phyloP scores from a whole-genome alignment of 805 yeast species.

The Kluyveromyces lactis region DNA sequence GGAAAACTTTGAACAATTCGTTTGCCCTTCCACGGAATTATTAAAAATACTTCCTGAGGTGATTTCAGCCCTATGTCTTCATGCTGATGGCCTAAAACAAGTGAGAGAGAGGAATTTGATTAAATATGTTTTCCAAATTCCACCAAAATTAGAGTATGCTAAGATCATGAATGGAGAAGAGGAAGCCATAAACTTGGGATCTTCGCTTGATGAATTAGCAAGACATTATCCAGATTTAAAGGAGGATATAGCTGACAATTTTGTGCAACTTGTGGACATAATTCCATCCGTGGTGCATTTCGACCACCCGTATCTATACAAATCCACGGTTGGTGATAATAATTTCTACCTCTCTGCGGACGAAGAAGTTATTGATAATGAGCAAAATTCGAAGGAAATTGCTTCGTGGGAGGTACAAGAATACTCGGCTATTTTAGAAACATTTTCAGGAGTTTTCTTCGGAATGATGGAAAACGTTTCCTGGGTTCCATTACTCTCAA shows the following conservation, averaged over 20 bases:
- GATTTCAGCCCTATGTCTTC: conserved; percentile 76
- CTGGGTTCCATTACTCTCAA: conserved; percentile 35
- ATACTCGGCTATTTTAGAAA: conserved; percentile 41
- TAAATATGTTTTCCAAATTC: conserved; percentile 40
- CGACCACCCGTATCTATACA: conserved; percentile 37
- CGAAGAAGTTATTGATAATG: conserved; percentile 37
- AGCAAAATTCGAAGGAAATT: conserved; percentile 34
- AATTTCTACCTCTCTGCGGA: conserved; percentile 34
- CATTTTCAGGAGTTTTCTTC: conserved; percentile 38
- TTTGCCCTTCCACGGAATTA: conserved; percentile 52
- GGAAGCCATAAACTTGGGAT: conserved; percentile 49
- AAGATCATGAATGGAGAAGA: conserved; percentile 47
- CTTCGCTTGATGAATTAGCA: conserved; percentile 67
- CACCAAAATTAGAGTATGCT: conserved; percentile 42
- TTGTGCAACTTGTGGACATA: conserved; percentile 36
- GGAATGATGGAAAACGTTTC: conserved; percentile 43
- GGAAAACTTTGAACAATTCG: conserved; percentile 44
- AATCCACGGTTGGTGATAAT: conserved; percentile 27
- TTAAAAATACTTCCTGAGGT: conserved; percentile 60
- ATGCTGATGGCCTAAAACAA: conserved; percentile 57
- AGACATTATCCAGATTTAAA: conserved; percentile 76
- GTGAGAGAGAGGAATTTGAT: conserved; percentile 38
- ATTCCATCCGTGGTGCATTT: conserved; percentile 36
- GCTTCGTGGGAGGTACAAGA: conserved; percentile 46
- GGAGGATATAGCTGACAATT: conserved; percentile 44